phyloP scores from a whole-genome alignment of 345 rosid genomes.

The Schrenkiella parvula region DNA sequence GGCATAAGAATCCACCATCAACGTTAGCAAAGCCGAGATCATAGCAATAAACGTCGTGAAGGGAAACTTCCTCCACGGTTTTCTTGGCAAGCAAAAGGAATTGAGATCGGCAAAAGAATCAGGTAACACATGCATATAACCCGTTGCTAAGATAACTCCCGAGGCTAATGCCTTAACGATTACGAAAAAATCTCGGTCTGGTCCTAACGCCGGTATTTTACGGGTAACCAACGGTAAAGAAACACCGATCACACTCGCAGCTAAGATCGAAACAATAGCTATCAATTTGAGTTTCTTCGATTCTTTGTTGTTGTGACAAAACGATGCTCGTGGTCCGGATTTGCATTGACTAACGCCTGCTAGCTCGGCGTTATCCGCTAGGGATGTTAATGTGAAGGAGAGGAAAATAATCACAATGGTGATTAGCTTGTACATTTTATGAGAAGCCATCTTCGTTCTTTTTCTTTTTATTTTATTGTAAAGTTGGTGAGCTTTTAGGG shows the following conservation, averaged over 20 bases:
- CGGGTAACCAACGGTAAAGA: conserved; percentile 33
- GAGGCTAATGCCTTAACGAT: conserved; percentile 13
- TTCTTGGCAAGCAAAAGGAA: conserved; percentile 31
- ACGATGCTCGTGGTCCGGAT: background rate
- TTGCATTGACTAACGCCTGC: conserved; percentile 8
- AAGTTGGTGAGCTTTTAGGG: background rate
- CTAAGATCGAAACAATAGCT: conserved; percentile 34
- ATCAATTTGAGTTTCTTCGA: conserved; percentile 32
- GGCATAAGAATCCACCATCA: conserved; percentile 42
- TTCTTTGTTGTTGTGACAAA: conserved; percentile 25
- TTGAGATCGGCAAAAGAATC: conserved; percentile 30
- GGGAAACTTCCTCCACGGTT: conserved; percentile 46
- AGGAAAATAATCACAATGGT: background rate
- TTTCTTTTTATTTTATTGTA: background rate
- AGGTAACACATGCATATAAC: conserved; percentile 49
- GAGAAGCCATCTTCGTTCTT: background rate
- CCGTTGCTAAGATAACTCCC: conserved; percentile 43
- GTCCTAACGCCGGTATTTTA: conserved; percentile 14
- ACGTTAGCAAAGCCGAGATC: conserved; percentile 37
- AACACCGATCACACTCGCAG: conserved; percentile 35
- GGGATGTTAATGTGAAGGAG: conserved; percentile 5
- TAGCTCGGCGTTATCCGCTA: background rate
- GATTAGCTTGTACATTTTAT: conserved; percentile 2
- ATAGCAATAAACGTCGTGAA: conserved; percentile 42
- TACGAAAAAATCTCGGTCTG: conserved; percentile 14